phyloP scores from a whole-genome alignment of 2,329 filamentous ascomycete species.

The Verticillium zaregamsianum region DNA sequence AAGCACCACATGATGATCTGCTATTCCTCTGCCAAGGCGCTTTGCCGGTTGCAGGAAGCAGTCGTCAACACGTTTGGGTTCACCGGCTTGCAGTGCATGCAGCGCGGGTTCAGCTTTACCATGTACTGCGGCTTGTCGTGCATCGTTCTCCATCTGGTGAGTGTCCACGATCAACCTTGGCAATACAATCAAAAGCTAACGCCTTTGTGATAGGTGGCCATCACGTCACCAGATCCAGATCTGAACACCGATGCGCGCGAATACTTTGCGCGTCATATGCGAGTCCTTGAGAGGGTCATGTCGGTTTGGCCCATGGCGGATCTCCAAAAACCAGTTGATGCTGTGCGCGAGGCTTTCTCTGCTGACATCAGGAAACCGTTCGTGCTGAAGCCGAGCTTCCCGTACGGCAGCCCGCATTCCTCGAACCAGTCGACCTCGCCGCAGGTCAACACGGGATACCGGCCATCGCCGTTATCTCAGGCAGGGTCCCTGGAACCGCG shows the following conservation, averaged over 20 bases:
- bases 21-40: slow-evolving; percentile 75
- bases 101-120: slow-evolving; percentile 88
- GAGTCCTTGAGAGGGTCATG: slow-evolving; percentile 82
- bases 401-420: slow-evolving; percentile 73
- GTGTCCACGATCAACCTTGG: slow-evolving; percentile 28
- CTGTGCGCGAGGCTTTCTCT: slow-evolving; percentile 85
- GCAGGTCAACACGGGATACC: slow-evolving; percentile 46
- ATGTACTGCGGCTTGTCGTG: slow-evolving; percentile 91
- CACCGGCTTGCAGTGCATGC: slow-evolving; percentile 82
- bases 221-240: slow-evolving; percentile 88
- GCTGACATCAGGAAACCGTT: slow-evolving; percentile 81
- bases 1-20: slow-evolving; percentile 84
- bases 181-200: not conserved
- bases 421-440: slow-evolving; percentile 61
- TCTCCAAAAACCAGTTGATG: slow-evolving; percentile 84
- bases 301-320: slow-evolving; percentile 83
- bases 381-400: slow-evolving; percentile 82
- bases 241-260: slow-evolving; percentile 80
- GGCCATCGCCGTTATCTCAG: slow-evolving; percentile 35
- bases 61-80: slow-evolving; percentile 74
- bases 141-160: slow-evolving; percentile 87
- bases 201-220: slow-evolving; percentile 61
- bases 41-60: slow-evolving; percentile 84
- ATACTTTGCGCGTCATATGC: slow-evolving; percentile 92
- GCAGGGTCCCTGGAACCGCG: slow-evolving; percentile 49